A percentile compares a stretch with the other conserved stretches of the same genome.
phyloP scores from a whole-genome alignment of 2,329 filamentous ascomycete genomes.

The Verticillium isaacii region DNA sequence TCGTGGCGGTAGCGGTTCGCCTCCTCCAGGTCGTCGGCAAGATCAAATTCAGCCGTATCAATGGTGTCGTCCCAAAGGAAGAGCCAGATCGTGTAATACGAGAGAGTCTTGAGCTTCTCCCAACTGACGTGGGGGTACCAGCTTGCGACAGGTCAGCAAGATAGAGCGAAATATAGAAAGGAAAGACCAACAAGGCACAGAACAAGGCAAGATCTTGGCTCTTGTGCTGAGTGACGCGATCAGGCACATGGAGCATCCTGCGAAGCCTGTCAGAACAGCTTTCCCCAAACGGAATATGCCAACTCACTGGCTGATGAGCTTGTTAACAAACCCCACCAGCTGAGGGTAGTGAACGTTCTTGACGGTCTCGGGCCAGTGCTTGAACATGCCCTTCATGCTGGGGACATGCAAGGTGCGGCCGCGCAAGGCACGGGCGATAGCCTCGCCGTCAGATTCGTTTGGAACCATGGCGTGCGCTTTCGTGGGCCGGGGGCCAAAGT shows the following conservation, averaged over 20 bases:
- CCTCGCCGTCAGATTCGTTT: not conserved
- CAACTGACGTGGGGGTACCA: constrained; percentile 18
- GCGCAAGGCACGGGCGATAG: constrained; percentile 14
- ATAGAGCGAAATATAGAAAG: not conserved
- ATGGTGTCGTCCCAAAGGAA: constrained; percentile 28
- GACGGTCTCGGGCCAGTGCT: constrained; percentile 17
- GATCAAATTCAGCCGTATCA: constrained; percentile 21
- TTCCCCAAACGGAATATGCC: not conserved
- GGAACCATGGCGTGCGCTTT: constrained; percentile 7
- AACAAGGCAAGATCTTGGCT: constrained; percentile 25
- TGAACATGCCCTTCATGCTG: constrained; percentile 18
- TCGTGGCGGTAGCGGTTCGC: constrained; percentile 19
- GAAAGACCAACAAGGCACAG: constrained; percentile 4
- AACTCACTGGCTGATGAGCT: not conserved
- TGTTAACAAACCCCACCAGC: constrained; percentile 13
- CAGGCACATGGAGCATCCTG: constrained; percentile 14
- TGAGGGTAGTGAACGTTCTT: constrained; percentile 16
- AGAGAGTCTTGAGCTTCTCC: constrained; percentile 15
- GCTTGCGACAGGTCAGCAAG: not conserved
- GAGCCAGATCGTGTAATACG: constrained; percentile 22
- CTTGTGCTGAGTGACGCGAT: constrained; percentile 30
- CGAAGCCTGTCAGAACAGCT: not conserved
- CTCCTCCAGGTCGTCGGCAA: constrained; percentile 18
- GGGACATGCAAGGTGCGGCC: constrained; percentile 22
- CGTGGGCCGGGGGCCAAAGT: not conserved